A percentile compares a stretch with the other conserved stretches of the same genome.
Evolutionary conservation across 164 flowering plant species (phyloP).

Genomic region (Liquidambar formosana): DNA sequence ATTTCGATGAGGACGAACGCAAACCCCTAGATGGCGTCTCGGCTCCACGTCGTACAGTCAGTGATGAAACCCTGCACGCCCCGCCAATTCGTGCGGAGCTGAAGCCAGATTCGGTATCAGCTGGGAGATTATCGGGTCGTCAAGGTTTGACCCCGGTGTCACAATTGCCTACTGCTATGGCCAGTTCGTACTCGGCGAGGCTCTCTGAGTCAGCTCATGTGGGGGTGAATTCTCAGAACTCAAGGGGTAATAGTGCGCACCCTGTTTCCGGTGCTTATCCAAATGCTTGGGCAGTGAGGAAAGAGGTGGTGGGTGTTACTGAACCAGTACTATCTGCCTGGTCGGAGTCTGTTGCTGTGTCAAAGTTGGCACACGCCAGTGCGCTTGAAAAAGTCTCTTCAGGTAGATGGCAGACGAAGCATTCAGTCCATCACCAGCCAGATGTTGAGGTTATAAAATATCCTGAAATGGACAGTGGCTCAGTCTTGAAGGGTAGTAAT

Average conservation of each 20-base stretch:
- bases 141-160: conserved; percentile 26
- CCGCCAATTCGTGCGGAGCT: conserved; percentile 34
- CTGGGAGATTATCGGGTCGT: conserved; percentile 25
- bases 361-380: conserved; percentile 81
- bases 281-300: conserved; percentile 78
- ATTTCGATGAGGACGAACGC: conserved; percentile 95
- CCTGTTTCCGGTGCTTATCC: conserved; percentile 31
- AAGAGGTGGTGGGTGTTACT: conserved; percentile 40
- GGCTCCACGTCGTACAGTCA: conserved; percentile 52
- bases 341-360: conserved; percentile 50
- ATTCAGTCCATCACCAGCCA: conserved; percentile 30
- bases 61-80: conserved; percentile 53
- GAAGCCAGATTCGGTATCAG: conserved; percentile 34
- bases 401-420: conserved; percentile 89
- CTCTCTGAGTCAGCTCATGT: conserved; percentile 29
- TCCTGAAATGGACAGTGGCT: conserved; percentile 33
- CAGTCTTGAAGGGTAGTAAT: conserved; percentile 18
- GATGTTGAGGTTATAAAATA: conserved; percentile 53
- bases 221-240: conserved; percentile 29
- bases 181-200: conserved; percentile 27
- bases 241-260: conserved; percentile 26
- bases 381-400: conserved; percentile 92
- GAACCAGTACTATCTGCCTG: conserved; percentile 44
- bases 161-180: conserved; percentile 20
- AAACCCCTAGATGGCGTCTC: conserved; percentile 82